Evolutionary conservation across 2,329 filamentous ascomycete species (phyloP), one percentile per base, ranked within the genome.

Genomic region (Periconia digitata): DNA sequence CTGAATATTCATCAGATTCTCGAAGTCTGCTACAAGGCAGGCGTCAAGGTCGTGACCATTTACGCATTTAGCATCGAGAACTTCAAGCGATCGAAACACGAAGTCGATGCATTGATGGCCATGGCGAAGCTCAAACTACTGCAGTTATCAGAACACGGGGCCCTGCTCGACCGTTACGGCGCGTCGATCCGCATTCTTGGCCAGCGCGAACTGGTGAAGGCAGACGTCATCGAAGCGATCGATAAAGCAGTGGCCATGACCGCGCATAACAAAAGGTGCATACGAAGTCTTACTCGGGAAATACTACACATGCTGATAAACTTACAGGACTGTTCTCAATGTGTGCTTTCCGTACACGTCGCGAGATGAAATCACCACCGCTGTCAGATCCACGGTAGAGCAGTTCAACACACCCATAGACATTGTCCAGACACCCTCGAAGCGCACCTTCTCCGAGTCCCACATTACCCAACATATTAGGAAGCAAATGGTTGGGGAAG

Each of bases 11-110:
- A 23, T 38, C 46, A 75, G 87, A 90, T 97, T 44, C 85, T 99
- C 50, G 94, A 99, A 73, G 89, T 99, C 46, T 97, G 94, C 80
- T 99, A 97, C 79, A 96, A 96, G 70, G 91, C 89, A 50, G 94
- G 94, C 46, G 92, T 99, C 54, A 92, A 94, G 71, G 90, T 95
- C 8, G 92, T 99, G 34, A 97, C 94, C 3, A 91, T 99, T 55
- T 99, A 97, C 71, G 94, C 94, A 15, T 99, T 99, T 75, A 96
- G 90, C 67, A 96, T 99, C 65, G 94, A 99, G 74, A 99, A 99
- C 76, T 99, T 96, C 78, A 96, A 97, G 71, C 85, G 94, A 6
- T 92, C 91, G 18, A 92, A 94, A 72, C 94, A 95, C 72, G 94
- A 99, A 72, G 94, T 99, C 8, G 91, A 96, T 67, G 92, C 90